These are phyloP conservation scores for Phyllosticta capitalensis DNA, from an alignment of 2,329 filamentous ascomycete species.

Conservation along the genomic window DNA sequence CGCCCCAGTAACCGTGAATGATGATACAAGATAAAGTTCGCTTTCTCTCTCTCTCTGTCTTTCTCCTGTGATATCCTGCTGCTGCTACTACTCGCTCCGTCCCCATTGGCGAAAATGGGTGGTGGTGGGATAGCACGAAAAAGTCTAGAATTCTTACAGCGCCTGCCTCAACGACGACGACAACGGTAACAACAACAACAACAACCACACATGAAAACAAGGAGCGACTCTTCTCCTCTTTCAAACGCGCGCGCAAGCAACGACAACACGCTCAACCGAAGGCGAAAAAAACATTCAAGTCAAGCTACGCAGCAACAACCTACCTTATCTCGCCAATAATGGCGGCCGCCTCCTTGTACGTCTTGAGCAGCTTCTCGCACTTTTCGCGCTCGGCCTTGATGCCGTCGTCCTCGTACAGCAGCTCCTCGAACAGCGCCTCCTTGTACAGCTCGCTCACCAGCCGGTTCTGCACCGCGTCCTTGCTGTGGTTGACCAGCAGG, in stretches of 20 bases:
- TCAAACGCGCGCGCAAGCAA: background rate
- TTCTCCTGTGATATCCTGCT: too few species aligned
- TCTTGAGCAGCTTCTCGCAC: conserved; percentile 90
- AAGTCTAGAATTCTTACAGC: too few species aligned
- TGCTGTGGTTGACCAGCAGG: conserved; percentile 93
- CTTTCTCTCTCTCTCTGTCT: too few species aligned
- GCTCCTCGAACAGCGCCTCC: conserved; percentile 79
- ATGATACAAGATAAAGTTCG: too few species aligned
- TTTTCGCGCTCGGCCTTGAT: conserved; percentile 98
- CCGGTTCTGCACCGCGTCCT: conserved; percentile 94
- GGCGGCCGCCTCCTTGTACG: conserved; percentile 94
- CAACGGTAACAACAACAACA: too few species aligned
- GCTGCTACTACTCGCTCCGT: too few species aligned
- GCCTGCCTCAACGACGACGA: too few species aligned
- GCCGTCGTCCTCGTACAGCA: conserved; percentile 93
- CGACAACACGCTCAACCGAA: background rate
- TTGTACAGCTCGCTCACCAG: conserved; percentile 94
- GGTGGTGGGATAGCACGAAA: too few species aligned
- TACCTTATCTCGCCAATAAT: conserved; percentile 95
- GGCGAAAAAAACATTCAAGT: background rate
- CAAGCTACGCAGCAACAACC: background rate
- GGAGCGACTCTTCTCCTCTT: too few species aligned
- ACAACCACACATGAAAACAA: too few species aligned
- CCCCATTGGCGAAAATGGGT: too few species aligned
- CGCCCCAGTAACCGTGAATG: too few species aligned